phyloP scores from a whole-genome alignment of 371 early-diverging fungal genomes.

The Mucor saturninus region DNA sequence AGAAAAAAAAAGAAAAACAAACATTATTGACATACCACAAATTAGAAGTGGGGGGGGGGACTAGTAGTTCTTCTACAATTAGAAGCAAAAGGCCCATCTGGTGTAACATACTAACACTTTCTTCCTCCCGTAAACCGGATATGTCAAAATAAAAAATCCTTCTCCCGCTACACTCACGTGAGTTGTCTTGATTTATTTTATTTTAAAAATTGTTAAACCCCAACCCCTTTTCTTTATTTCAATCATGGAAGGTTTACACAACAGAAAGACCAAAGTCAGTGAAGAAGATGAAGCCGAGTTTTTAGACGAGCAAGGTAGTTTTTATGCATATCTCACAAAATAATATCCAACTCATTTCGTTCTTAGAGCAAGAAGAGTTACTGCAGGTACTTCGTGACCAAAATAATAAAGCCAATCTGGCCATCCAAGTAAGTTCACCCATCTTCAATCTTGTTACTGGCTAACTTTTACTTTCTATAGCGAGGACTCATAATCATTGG shows the following conservation, averaged over 20 bases:
- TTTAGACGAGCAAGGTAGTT: slow-evolving; percentile 46
- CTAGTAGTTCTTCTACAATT: too few relatives aligned
- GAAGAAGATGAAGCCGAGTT: slow-evolving; percentile 38
- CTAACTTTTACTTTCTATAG: slow-evolving; percentile 11
- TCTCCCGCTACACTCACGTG: too few relatives aligned
- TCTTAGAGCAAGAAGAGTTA: slow-evolving; percentile 40
- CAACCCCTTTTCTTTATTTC: background rate
- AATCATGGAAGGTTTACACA: slow-evolving; percentile 17
- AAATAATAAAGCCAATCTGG: slow-evolving; percentile 39
- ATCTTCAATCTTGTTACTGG: background rate
- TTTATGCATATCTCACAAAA: background rate
- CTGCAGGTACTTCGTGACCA: slow-evolving; percentile 38
- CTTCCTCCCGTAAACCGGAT: too few relatives aligned
- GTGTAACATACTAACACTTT: too few relatives aligned
- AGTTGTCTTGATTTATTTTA: too few relatives aligned
- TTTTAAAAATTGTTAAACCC: background rate
- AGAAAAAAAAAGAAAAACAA: too few relatives aligned
- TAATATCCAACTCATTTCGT: background rate
- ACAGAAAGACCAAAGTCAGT: slow-evolving; percentile 2
- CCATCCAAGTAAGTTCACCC: slow-evolving; percentile 29
- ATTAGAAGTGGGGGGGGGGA: too few relatives aligned
- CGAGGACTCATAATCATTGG: slow-evolving; percentile 32
- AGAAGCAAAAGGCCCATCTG: too few relatives aligned
- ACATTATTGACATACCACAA: too few relatives aligned
- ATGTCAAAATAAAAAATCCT: background rate